Evolutionary conservation across 108 stramenopile species (phyloP), one percentile per base, ranked within the genome.

Genomic region (Nannochloropsis gaditana): DNA sequence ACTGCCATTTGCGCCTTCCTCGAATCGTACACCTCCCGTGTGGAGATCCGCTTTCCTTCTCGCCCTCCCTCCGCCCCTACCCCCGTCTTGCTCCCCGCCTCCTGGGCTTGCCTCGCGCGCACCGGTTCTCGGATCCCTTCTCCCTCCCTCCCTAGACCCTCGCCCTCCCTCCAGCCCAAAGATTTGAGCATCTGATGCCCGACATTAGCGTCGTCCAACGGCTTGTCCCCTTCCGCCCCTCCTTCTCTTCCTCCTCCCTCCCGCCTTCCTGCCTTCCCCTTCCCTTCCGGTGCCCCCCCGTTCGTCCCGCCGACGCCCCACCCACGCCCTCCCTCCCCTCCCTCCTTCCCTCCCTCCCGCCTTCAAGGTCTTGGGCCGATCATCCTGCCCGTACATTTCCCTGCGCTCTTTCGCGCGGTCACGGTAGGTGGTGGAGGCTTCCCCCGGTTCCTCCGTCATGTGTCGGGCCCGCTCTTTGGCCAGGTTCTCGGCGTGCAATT

Each of bases 21-120:
- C 59, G 59, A 73, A 6, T 73, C 59, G 59, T 73, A 73, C 59
- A 73, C 59, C 59, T 73, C 59, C 59, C 59, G 15, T n/a, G 59
- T n/a, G 3, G 59, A 73, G 19, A n/a, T 15, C 59, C 59, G 15
- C 59, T n/a, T 73, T n/a, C 59, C 59, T n/a, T 73, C 59, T n/a
- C 4, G 59, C 59, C 59, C 59, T 4, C 59, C 59, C 4, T n/a
- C 59, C 15, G 59, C 59, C 15, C 59, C 59, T n/a, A 73, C 59
- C 59, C 59, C 59, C 15, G 19, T 73, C 59, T 73, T 73, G 59
- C 59, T 73, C 59, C 59, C 59, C n/a, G 59, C 15, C 59, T n/a
- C 15, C 5, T n/a, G 59, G 19, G 59, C 59, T n/a, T 73, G 59
- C 19, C n/a, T n/a, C n/a, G 59, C 59, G 4, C 59, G 59, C n/a